Percentiles rank a stretch among this genome's conserved stretches.
phyloP scores from a whole-genome alignment of 2,329 filamentous ascomycete species.

The Fusarium anthophilum region DNA sequence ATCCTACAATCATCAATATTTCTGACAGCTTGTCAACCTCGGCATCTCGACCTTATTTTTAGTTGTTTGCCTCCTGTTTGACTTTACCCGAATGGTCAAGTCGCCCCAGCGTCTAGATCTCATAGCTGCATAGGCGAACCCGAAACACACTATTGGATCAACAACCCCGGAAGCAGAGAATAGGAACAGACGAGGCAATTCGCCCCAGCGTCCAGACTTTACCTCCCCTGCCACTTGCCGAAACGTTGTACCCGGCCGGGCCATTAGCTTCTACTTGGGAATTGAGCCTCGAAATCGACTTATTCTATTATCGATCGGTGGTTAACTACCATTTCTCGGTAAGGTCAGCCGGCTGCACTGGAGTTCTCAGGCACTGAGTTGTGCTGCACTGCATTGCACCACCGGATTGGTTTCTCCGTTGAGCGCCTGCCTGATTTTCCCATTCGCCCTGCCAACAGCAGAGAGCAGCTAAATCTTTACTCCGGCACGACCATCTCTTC shows the following conservation, averaged over 20 bases:
- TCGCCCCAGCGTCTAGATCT: neutral
- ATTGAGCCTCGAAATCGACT: neutral
- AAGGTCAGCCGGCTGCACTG: neutral
- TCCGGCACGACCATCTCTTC: neutral
- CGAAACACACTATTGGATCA: conserved; percentile 12
- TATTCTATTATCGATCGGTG: conserved; percentile 1
- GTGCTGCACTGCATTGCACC: neutral
- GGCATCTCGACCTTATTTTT: neutral
- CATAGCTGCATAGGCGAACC: neutral
- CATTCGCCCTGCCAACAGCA: neutral
- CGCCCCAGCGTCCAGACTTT: neutral
- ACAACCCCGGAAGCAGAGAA: neutral
- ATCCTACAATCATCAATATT: neutral
- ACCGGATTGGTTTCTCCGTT: conserved; percentile 29
- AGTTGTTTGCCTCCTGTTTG: neutral
- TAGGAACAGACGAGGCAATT: conserved; percentile 2
- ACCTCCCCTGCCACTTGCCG: neutral
- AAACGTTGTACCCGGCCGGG: neutral
- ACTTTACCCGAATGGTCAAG: neutral
- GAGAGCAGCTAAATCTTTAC: neutral
- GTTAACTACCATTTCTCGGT: neutral
- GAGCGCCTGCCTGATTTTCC: conserved; percentile 4
- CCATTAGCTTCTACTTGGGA: neutral
- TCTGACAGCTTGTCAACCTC: neutral
- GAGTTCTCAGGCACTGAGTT: neutral